Evolutionary conservation across 305 asterid genomes (phyloP).

Genomic region (Fraxinus paxiana): DNA sequence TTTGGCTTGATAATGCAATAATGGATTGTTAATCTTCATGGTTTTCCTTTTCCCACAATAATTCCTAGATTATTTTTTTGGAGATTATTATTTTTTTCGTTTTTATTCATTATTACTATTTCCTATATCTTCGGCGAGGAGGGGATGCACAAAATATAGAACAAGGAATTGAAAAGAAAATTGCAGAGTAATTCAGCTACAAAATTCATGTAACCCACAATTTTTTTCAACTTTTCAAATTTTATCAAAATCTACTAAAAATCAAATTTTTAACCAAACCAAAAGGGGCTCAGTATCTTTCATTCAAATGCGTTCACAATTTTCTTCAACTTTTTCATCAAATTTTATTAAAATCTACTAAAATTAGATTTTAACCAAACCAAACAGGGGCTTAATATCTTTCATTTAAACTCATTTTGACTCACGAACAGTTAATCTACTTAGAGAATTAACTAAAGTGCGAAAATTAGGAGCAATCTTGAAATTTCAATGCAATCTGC

Average conservation of each 20-base stretch:
- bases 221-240: neutral
- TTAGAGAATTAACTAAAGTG: neutral
- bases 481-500: neutral
- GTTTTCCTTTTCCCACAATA: neutral
- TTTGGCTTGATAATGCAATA: constrained; percentile 17
- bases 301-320: neutral
- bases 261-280: no score
- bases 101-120: neutral
- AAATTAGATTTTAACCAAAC: no score
- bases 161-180: neutral
- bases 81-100: neutral
- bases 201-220: neutral
- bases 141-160: neutral
- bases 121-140: neutral
- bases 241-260: neutral
- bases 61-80: neutral
- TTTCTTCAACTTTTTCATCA: neutral
- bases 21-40: neutral
- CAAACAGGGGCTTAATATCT: neutral
- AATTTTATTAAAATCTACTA: no score
- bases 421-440: neutral
- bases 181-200: neutral
- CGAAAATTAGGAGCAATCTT: neutral
- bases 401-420: neutral
- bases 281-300: neutral